Evolutionary conservation across 2,329 filamentous ascomycete species (phyloP), one percentile per base, ranked within the genome.

Genomic region (Basipetospora chlamydospora): DNA sequence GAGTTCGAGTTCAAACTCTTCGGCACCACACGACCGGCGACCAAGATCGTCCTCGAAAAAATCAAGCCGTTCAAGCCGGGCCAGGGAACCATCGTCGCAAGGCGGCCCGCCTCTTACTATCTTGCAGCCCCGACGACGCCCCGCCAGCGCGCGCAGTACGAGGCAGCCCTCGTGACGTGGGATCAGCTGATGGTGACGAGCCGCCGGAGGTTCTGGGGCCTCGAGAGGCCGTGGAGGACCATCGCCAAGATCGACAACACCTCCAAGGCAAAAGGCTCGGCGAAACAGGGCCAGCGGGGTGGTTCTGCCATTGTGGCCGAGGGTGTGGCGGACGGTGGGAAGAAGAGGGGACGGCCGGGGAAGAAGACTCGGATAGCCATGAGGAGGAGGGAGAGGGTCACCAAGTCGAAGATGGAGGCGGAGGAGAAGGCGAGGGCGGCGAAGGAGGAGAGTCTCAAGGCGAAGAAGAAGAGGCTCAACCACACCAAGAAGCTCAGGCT

Each of bases 381-480:
- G 38, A 58, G 72, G 39, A 62, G 56, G 39, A 61, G 57, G 41
- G 56, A 58, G 21, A 62, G 61, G 47, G 56, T 50, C 6, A 54
- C 52, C 36, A 58, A 55, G 45, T 58, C 63, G 43, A 58, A 50
- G 39, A 55, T 56, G 26, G 47, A 60, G 40, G 51, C 51, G 12
- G 50, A 48, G 28, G 56, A 53, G 45, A 58, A 51, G 41, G 47
- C 54, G 28, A 46, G 49, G 26, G 43, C 57, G 42, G 53, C 52
- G 6, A 72, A 66, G 49, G 67, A 70, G 47, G 60, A 67, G 44
- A 57, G 62, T 33, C 45, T 71, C 26, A 59, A 54, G 45, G 67
- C 71, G 40, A 73, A 73, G 60, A 74, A 73, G 58, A 73, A 73
- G 55, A 60, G 70, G 44, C 49, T 73, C 43, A 78, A 78, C 45